Evolutionary conservation across 2,329 filamentous ascomycete species (phyloP), one percentile per base, ranked within the genome.

Genomic region (Xylariaceae sp.): DNA sequence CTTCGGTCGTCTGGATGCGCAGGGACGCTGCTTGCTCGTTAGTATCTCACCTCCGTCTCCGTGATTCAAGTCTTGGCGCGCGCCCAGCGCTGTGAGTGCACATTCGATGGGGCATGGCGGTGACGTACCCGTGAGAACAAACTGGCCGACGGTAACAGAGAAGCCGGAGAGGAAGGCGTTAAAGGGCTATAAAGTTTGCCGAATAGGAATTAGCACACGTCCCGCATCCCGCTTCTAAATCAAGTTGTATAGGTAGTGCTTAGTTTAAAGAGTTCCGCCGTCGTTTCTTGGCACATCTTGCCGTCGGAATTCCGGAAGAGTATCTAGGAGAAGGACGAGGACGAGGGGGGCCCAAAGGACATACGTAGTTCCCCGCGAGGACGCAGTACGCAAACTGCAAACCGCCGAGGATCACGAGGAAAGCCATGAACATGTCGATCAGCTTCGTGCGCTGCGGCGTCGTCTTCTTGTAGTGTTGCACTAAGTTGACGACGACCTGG

Each of bases 111-210:
- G 7, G 29, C 8, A 39, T 41, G 45, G 12, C 12, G 4, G 45
- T 40, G n/a, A 77, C 76, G 68, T 85, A 78, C 90, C 89, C 49
- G 94, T 96, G 64, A 99, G 83, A 60, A 99, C 94, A 71, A 99
- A 99, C 71, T 99, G 94, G 59, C 94, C 94, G 60, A 99, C 92
- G 1, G 92, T 94, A 12, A 92, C 90, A 58, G 84, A 86, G 77
- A 99, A 99, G 47, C 94, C 95, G 34, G 91, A 89, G 34, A 99
- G 84, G 77, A 99, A 99, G 61, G 95, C 94, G 72, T 99, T 99
- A 80, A 99, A 99, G 7, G 94, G 94, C 92, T 97, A 68, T 58
- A 68, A 34, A 40, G 35, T 50, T 34, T 32, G 53, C 39, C 32
- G 55, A 6, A 32, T n/a, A 47, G 19, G 19, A 19, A 19, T 57